Percentiles rank a stretch among this genome's conserved stretches.
Conservation (phyloP, 768 basidiomycete species). For the Mycena kentingensis region DNA sequence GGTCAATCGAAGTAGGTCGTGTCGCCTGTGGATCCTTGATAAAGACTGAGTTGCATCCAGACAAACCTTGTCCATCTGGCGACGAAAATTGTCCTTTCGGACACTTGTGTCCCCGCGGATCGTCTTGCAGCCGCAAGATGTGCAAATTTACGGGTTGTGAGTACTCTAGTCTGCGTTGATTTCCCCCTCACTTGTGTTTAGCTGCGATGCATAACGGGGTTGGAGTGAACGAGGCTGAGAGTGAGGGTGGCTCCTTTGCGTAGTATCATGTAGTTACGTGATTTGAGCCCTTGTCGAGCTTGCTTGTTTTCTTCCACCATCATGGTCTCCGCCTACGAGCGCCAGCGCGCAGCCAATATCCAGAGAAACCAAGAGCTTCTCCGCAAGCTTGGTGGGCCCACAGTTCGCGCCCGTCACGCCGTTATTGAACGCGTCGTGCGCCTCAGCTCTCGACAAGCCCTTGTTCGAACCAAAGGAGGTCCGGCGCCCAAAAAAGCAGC, state of each 20-base stretch:
- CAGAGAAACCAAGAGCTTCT: slow-evolving; percentile 18
- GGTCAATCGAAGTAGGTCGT: slow-evolving; percentile 37
- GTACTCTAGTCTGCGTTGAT: too few species aligned
- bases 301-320: background rate
- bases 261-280: too few species aligned
- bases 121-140: too few species aligned
- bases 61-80: slow-evolving; percentile 27
- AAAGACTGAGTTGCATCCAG: slow-evolving; percentile 28
- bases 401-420: slow-evolving; percentile 8
- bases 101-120: too few species aligned
- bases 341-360: slow-evolving; percentile 37
- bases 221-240: too few species aligned
- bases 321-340: slow-evolving; percentile 39
- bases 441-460: slow-evolving; percentile 51
- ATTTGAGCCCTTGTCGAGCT: background rate
- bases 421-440: slow-evolving; percentile 1
- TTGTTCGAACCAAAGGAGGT: slow-evolving; percentile 48
- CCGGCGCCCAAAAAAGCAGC: slow-evolving; percentile 22
- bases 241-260: too few species aligned
- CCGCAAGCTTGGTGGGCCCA: slow-evolving; percentile 3
- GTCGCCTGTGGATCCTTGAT: background rate
- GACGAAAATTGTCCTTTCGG: slow-evolving; percentile 36
- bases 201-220: too few species aligned
- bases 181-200: background rate
- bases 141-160: slow-evolving; percentile 15